Base-by-base conservation (phyloP, 306 rosid species). In the Glycine latifolia region DNA sequence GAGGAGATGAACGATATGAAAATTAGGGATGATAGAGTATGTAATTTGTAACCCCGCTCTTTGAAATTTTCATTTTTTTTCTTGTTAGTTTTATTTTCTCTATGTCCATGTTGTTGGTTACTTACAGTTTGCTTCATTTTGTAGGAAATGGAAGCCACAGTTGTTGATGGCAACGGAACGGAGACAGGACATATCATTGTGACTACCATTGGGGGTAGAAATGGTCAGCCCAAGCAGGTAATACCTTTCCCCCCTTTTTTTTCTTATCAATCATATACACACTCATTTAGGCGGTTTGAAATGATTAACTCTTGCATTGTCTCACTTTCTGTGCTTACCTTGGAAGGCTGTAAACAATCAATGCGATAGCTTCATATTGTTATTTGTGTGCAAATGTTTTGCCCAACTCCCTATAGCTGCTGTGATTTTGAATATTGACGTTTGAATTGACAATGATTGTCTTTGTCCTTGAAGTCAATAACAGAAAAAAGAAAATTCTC, bases 1-100 rank as follows among this genome's bases (percentile, higher is more conserved):
- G 98, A 91, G 86, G 98, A 95, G 93, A 89, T 95, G 98, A 94
- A 89, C 54, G 97, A 91, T 83, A 94, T 94, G 98, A 95, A 90
- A 82, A 92, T 92, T 79, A 88, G 97, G 81, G 98, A 95, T 77
- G 98, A 95, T 88, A 95, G 93, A 84, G 97, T 94, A 86, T 16
- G 83, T 39, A 35, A 35, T 26, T 26, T 26, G 31, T 26, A 26
- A 26, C 31, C 31, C 31, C 31, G 31, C 31, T 26, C 31, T 26
- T 26, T 26, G 31, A 26, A 1, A 26, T 26, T 26, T 26, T 35
- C 15, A 62, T 0, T 65, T 39, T 4, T n/a, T 37, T 46, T 53
- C 12, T n/a, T 66, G 9, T 46, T 52, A 2, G 2, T 65, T 43
- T 13, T n/a, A 26, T 58, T 69, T 20, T 71, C 43, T 53, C 26